A percentile compares a stretch with the other conserved stretches of the same genome.
Evolutionary conservation across 306 rosid species (phyloP).

Genomic region (Rosa multiflora): DNA sequence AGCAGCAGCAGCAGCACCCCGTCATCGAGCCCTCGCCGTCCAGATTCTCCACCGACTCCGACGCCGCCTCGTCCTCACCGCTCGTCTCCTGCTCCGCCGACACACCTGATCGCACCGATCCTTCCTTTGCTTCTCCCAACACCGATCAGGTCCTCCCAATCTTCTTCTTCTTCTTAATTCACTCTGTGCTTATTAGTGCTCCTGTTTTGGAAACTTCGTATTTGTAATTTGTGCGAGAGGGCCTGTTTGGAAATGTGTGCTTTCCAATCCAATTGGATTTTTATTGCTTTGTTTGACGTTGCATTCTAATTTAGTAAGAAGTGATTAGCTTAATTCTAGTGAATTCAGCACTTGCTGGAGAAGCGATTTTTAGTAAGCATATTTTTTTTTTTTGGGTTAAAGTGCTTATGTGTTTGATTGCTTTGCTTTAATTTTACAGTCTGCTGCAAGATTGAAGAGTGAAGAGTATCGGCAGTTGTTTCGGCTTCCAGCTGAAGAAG

Average conservation of each 20-base stretch:
- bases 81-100: conserved; percentile 18
- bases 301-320: neutral
- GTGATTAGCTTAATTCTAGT: neutral
- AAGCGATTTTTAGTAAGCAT: neutral
- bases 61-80: conserved; percentile 26
- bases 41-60: conserved; percentile 28
- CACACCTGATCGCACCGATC: conserved; percentile 44
- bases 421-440: conserved; percentile 35
- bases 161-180: neutral
- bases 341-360: conserved; percentile 1
- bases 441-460: conserved; percentile 54
- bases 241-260: neutral
- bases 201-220: conserved; percentile 1
- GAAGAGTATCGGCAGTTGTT: conserved; percentile 96
- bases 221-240: too few species aligned
- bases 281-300: neutral
- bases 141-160: conserved; percentile 50
- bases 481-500: conserved; percentile 87
- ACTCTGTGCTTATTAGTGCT: neutral
- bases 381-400: neutral
- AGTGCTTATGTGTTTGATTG: neutral
- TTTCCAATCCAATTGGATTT: neutral
- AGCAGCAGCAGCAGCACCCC: conserved; percentile 28
- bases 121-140: conserved; percentile 45
- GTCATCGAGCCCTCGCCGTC: conserved; percentile 43